Base-by-base conservation (phyloP, 305 asterid genomes). In the Solanum hybrid region DNA sequence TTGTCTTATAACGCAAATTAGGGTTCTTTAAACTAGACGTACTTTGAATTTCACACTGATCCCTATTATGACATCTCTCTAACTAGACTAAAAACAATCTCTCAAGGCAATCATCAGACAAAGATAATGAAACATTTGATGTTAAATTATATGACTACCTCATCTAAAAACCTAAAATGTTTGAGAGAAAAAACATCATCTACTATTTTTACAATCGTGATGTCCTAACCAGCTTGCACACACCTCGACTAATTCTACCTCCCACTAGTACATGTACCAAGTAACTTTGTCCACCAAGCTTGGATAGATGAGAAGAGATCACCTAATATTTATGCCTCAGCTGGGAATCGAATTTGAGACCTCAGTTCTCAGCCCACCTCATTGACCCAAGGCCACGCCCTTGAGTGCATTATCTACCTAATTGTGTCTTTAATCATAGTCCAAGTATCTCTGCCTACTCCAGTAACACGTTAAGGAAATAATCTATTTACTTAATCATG, bases 211-310 rank as follows among this genome's bases (percentile, higher is more conserved):
- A 19, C 0, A 19, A 34, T 77, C 1, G 1, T 34, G 27, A 1
- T 19, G 42, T 34, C 42, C 27, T 5, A 0, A 7, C 24, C 24
- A 75, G 3, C 0, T 15, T 31, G 12, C 0, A 0, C 12, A 0
- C 12, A 31, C 38, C n/a, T 75, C 24, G 1, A 1, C 4, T 75
- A 75, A 31, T 0, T 15, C 38, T 14, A 75, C 38, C 13, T 75
- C n/a, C 22, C 38, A 31, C 32, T 31, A 31, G 32, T 31, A 31
- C 32, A 3, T 31, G 32, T 31, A 31, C 32, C 4, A 31, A 31
- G 32, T 31, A 31, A 31, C 32, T 31, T 31, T 31, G 32, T 31
- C 32, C 32, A 31, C 32, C 32, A 31, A 31, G 32, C 32, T 31
- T 31, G 32, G 32, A 40, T 15, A 7, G 12, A 76, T 31, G 40